Evolutionary conservation across 352 stramenopile genomes (phyloP), one percentile per base, ranked within the genome.

Genomic region (Globisporangium irregulare): DNA sequence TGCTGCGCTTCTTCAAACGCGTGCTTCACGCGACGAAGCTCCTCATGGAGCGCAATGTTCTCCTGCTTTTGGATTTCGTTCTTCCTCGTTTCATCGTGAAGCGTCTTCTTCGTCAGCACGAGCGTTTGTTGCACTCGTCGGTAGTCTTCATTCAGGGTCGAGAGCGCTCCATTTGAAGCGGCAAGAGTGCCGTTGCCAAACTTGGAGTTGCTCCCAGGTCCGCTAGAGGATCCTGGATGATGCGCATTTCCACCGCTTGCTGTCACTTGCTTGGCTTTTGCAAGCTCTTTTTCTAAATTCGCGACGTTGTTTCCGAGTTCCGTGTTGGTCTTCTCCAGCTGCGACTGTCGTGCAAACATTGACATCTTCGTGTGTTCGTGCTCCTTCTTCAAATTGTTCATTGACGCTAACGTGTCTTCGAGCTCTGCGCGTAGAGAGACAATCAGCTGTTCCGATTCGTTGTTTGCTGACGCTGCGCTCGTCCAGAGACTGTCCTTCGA

Each of bases 311-410:
- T 87, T 15, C 80, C 83, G 24, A 95, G 73, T 68, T 93, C 82
- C 1, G 79, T 79, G 63, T 94, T 95, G 0, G 82, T 84, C 54
- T 75, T 89, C 68, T 95, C 87, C 41, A 95, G 73, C 58, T 89
- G 79, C 34, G 79, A 82, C 70, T 95, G 87, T 10, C 86, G 83
- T 25, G 78, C 74, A 59, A 86, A 94, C 82, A 92, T 92, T 7
- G 78, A 74, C 36, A 77, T 69, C 65, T 93, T 93, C 3, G 83
- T 72, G 32, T 90, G 81, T 1, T 74, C 73, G 27, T 89, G 74
- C 66, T 94, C 86, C 9, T 75, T 79, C 69, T 94, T 94, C 27
- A 91, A 66, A 18, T 73, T 80, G 36, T 71, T 81, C 68, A 91
- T 80, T 36, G 69, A 64, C 10, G 78, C 75, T 55, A 91, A 67